Conservation (phyloP, 208 protist species). For the Wallacemonas sp. region DNA sequence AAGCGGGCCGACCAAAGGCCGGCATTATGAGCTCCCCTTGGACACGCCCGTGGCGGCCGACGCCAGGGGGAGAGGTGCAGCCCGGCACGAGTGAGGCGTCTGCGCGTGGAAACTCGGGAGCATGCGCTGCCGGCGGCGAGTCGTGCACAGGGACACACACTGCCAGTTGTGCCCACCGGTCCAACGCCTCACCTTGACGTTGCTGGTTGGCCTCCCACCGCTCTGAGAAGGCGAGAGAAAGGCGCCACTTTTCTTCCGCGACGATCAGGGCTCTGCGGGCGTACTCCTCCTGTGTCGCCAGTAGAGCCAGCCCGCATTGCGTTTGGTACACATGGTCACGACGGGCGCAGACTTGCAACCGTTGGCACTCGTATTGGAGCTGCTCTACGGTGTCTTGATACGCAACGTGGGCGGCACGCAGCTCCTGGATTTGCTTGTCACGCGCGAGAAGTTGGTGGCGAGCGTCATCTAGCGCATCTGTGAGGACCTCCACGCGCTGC, state of each 20-base stretch:
- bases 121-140: neutral
- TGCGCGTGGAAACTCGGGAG: too few relatives aligned
- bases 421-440: conserved; percentile 22
- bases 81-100: too few relatives aligned
- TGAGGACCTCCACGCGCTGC: conserved; percentile 16
- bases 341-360: conserved; percentile 12
- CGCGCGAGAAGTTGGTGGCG: conserved; percentile 19
- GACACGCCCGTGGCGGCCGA: neutral
- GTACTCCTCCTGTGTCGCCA: conserved; percentile 24
- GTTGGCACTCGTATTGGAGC: conserved; percentile 26
- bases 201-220: neutral
- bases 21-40: neutral
- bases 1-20: conserved; percentile 1
- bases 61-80: neutral
- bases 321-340: conserved; percentile 25
- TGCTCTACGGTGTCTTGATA: conserved; percentile 23
- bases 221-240: neutral
- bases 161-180: conserved; percentile 1
- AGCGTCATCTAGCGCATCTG: conserved; percentile 19
- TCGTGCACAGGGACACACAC: neutral
- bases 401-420: conserved; percentile 12
- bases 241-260: conserved; percentile 19
- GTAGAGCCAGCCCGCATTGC: conserved; percentile 15
- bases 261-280: conserved; percentile 18
- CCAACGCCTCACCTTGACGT: neutral